Percentiles rank a stretch among this genome's conserved stretches.
Evolutionary conservation across 805 yeast species (phyloP).

Genomic region (Osmozyma mogii): DNA sequence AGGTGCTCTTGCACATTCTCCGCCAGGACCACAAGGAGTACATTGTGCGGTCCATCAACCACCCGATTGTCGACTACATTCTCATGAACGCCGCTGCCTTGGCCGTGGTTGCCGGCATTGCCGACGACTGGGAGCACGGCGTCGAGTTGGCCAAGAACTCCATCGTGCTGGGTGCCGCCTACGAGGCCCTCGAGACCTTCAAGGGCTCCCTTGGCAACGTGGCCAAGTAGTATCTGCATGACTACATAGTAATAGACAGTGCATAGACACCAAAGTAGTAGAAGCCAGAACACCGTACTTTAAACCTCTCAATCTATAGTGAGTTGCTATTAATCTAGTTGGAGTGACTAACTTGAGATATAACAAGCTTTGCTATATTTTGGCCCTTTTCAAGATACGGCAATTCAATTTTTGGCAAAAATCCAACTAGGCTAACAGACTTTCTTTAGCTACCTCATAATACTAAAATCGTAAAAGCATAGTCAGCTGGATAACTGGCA

Average conservation of each 20-base stretch:
- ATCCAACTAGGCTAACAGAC: too few species aligned
- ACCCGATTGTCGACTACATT: conserved; percentile 83
- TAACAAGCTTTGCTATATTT: too few species aligned
- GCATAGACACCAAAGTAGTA: too few species aligned
- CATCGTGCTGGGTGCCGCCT: conserved; percentile 62
- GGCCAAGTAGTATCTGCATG: neutral
- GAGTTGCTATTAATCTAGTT: too few species aligned
- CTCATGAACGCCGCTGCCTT: conserved; percentile 82
- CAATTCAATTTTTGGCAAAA: too few species aligned
- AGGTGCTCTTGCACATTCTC: conserved; percentile 36
- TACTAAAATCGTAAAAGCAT: too few species aligned
- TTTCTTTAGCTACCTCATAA: too few species aligned
- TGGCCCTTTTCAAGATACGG: too few species aligned
- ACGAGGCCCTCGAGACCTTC: conserved; percentile 48
- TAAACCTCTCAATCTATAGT: too few species aligned
- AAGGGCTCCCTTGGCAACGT: conserved; percentile 13
- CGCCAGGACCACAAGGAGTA: conserved; percentile 39
- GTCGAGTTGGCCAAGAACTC: conserved; percentile 64
- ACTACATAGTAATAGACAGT: neutral
- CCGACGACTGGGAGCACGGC: conserved; percentile 68
- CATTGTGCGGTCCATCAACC: conserved; percentile 33
- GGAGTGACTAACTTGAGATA: too few species aligned
- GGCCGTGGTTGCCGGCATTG: conserved; percentile 67
- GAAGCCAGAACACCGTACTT: too few species aligned
- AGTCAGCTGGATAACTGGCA: too few species aligned